phyloP scores from a whole-genome alignment of 495 filamentous ascomycete genomes.

The Talaromyces liani region DNA sequence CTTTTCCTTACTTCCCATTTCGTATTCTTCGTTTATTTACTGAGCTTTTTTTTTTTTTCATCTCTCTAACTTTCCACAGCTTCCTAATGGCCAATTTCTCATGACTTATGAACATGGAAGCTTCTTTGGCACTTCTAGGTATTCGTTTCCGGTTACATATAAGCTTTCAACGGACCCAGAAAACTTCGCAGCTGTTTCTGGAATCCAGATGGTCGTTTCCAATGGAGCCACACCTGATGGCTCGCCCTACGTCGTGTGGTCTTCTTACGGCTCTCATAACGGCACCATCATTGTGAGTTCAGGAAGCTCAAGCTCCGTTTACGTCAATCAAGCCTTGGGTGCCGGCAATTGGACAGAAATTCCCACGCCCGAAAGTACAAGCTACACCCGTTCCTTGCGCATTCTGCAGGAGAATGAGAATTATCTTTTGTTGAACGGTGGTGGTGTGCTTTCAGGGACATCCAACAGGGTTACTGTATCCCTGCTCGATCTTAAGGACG shows the following conservation, averaged over 20 bases:
- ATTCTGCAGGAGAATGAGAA: no score
- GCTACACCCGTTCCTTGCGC: no score
- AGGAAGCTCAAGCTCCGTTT: background rate
- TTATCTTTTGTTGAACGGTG: no score
- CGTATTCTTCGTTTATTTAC: background rate
- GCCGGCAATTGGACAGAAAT: background rate
- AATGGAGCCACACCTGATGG: background rate
- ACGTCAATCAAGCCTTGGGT: background rate
- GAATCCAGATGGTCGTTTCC: background rate
- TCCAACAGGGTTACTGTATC: no score
- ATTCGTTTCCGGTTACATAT: background rate
- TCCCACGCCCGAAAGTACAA: no score
- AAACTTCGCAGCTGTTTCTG: background rate
- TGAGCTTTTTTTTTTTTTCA: background rate
- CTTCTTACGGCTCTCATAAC: background rate
- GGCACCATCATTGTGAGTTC: background rate
- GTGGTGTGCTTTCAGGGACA: no score
- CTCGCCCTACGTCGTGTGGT: background rate
- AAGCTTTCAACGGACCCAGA: background rate
- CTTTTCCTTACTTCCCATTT: background rate
- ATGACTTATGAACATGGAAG: conserved; percentile 58
- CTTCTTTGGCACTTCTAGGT: conserved; percentile 17
- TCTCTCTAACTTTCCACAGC: conserved; percentile 14
- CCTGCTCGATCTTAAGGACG: no score
- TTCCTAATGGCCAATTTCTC: conserved; percentile 55